Percentiles rank a stretch among this genome's conserved stretches.
Evolutionary conservation across 2,329 filamentous ascomycete genomes (phyloP).

Genomic region (Cladosporium sphaerospermum): DNA sequence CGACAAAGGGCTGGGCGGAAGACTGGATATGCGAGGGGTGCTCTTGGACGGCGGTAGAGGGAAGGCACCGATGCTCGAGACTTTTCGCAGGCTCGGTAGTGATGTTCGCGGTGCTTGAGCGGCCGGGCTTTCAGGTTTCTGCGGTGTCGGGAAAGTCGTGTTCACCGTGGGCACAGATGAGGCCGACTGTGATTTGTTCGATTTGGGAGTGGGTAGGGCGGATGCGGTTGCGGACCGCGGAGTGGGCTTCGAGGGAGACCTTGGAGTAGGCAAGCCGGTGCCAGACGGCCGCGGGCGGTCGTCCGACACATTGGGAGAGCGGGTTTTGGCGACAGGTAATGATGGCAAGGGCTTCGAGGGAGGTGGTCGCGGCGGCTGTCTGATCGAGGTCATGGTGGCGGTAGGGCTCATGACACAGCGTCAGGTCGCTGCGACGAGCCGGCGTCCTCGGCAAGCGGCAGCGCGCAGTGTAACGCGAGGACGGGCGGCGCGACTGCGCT

Average conservation of each 20-base stretch:
- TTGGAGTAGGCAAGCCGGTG: slow-evolving; percentile 26
- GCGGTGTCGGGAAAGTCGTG: slow-evolving; percentile 33
- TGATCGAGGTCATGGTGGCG: slow-evolving; percentile 35
- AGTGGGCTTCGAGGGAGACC: slow-evolving; percentile 35
- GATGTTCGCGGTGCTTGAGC: slow-evolving; percentile 12
- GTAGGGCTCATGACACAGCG: slow-evolving; percentile 13
- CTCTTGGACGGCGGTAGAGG: slow-evolving; percentile 73
- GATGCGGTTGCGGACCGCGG: slow-evolving; percentile 39
- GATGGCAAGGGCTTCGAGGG: slow-evolving; percentile 67
- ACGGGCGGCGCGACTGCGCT: too few relatives aligned
- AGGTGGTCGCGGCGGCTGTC: slow-evolving; percentile 56
- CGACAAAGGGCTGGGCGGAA: slow-evolving; percentile 51
- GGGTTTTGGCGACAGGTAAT: slow-evolving; percentile 64
- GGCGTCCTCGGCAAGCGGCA: background rate
- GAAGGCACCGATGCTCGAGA: slow-evolving; percentile 89
- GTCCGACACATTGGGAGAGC: slow-evolving; percentile 36
- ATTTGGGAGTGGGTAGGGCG: slow-evolving; percentile 45
- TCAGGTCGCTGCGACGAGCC: background rate
- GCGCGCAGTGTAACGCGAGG: background rate
- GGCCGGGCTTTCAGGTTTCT: background rate
- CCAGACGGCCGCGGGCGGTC: slow-evolving; percentile 20
- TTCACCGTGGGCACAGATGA: slow-evolving; percentile 49
- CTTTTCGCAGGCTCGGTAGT: slow-evolving; percentile 58
- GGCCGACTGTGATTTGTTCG: slow-evolving; percentile 41
- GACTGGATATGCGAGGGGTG: slow-evolving; percentile 52